Conservation (phyloP, 2,329 filamentous ascomycete species). For the Fusarium incarnatum region DNA sequence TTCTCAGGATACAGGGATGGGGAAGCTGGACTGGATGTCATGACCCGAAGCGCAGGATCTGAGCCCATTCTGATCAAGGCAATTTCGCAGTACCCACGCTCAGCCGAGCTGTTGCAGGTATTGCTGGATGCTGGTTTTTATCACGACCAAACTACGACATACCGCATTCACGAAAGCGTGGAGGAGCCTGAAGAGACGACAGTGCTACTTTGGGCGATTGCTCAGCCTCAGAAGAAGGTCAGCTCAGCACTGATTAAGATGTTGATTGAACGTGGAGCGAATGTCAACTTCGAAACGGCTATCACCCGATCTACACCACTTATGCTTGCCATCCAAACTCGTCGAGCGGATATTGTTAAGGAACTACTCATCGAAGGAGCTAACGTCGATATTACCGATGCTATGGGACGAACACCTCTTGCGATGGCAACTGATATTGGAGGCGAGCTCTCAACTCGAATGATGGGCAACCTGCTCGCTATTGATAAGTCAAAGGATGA, state of each 20-base stretch:
- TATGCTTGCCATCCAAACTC: constrained; percentile 68
- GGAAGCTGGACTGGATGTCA: constrained; percentile 62
- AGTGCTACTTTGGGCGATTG: constrained; percentile 69
- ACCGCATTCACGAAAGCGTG: constrained; percentile 58
- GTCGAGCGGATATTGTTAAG: constrained; percentile 68
- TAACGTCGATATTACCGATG: constrained; percentile 69
- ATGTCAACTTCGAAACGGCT: constrained; percentile 66
- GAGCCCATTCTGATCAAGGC: constrained; percentile 65
- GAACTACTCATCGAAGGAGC: constrained; percentile 68
- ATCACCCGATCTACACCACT: constrained; percentile 67
- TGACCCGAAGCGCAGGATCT: constrained; percentile 56
- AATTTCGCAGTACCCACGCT: constrained; percentile 66
- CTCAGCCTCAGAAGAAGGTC: constrained; percentile 72
- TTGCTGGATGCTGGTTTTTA: constrained; percentile 70
- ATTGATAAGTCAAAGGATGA: constrained; percentile 70
- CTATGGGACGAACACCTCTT: constrained; percentile 67
- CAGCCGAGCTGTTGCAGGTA: constrained; percentile 61
- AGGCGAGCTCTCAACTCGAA: constrained; percentile 63
- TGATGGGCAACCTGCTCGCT: constrained; percentile 66
- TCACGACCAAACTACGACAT: constrained; percentile 64
- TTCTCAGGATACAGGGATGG: constrained; percentile 64
- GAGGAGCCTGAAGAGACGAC: constrained; percentile 67
- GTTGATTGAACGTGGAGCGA: constrained; percentile 65
- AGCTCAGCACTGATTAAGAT: constrained; percentile 68
- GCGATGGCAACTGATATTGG: constrained; percentile 68